Conservation (phyloP, 75 land plant species). For the Cunninghamia lanceolata region DNA sequence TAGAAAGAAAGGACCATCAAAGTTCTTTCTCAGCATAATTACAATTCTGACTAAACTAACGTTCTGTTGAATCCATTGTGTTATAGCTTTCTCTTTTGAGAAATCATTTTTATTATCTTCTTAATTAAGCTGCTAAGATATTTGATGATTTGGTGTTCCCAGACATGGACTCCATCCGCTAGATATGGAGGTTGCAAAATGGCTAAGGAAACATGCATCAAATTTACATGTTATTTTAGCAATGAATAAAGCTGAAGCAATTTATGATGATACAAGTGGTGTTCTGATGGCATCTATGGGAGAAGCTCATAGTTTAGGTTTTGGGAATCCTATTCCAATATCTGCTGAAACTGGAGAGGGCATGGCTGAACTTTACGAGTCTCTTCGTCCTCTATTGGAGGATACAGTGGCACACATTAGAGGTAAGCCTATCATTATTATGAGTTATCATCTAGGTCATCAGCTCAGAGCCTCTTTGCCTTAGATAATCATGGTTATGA, state of each 20-base stretch:
- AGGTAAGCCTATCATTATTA: constrained; percentile 2
- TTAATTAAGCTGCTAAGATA: not conserved
- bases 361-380: constrained; percentile 73
- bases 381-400: constrained; percentile 73
- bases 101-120: not conserved
- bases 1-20: not conserved
- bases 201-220: constrained; percentile 83
- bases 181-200: constrained; percentile 86
- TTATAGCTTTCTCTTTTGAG: not conserved
- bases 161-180: constrained; percentile 90
- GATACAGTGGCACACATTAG: constrained; percentile 32
- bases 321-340: constrained; percentile 86
- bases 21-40: not conserved
- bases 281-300: constrained; percentile 53
- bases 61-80: not conserved
- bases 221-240: constrained; percentile 58
- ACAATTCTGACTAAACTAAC: not conserved
- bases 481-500: not conserved
- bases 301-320: constrained; percentile 84
- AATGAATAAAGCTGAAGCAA: constrained; percentile 87
- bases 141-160: not conserved
- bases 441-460: constrained; percentile 3
- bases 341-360: constrained; percentile 98
- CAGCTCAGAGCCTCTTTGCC: not conserved
- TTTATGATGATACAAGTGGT: constrained; percentile 48